Percentiles rank a stretch among this genome's conserved stretches.
Conservation (phyloP, 495 filamentous ascomycete species). For the Talaromyces nanjingensis region DNA sequence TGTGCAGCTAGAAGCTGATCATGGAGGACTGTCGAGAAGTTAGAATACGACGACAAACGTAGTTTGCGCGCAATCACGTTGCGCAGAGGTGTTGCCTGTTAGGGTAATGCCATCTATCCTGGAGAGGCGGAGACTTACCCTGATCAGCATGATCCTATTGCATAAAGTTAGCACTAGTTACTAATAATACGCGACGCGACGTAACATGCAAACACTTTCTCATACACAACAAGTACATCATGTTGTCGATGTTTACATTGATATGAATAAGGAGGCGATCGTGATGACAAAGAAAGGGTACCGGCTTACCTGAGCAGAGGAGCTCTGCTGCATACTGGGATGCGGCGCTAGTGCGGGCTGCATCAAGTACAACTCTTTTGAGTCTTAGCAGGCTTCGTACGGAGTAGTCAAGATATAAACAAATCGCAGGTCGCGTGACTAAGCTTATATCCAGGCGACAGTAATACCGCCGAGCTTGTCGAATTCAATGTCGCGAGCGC, state of each 20-base stretch:
- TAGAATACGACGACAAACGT: constrained; percentile 1
- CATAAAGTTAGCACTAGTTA: neutral
- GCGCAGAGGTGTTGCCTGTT: constrained; percentile 11
- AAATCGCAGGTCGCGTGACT: constrained; percentile 10
- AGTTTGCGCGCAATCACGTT: no score
- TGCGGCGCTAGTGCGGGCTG: constrained; percentile 52
- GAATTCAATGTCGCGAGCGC: neutral
- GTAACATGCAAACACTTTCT: neutral
- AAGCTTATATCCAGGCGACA: neutral
- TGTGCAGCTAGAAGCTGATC: constrained; percentile 48
- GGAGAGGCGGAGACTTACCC: constrained; percentile 30
- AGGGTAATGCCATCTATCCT: neutral
- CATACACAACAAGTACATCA: neutral
- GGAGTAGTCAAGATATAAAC: constrained; percentile 6
- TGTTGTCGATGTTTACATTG: no score
- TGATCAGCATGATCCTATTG: constrained; percentile 45
- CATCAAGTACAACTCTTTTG: constrained; percentile 25
- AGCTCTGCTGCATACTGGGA: constrained; percentile 49
- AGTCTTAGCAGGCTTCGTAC: neutral
- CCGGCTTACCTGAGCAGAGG: constrained; percentile 46
- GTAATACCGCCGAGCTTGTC: neutral
- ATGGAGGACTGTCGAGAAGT: constrained; percentile 37
- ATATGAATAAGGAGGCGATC: neutral
- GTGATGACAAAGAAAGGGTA: constrained; percentile 38
- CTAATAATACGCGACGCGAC: neutral